Evolutionary conservation across 257 asterid species (phyloP).

Genomic region (Plectranthus barbatus): DNA sequence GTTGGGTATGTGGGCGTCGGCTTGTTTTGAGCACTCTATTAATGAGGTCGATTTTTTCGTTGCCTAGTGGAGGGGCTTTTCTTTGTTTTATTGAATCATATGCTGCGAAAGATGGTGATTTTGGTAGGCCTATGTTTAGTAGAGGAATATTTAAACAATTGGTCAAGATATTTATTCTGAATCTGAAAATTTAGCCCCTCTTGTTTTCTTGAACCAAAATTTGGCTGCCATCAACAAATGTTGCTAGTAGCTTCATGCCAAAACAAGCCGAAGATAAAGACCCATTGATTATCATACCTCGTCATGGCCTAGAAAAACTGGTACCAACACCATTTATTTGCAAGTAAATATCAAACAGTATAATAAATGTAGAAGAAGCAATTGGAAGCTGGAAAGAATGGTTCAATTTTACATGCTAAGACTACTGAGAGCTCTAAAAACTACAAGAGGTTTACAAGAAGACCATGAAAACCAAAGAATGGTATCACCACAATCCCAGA

Average conservation of each 20-base stretch:
- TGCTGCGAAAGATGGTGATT: neutral
- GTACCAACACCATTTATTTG: neutral
- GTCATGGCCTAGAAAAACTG: neutral
- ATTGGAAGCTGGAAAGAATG: neutral
- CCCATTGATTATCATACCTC: neutral
- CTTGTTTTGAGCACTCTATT: slow-evolving; percentile 25
- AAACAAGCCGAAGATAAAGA: neutral
- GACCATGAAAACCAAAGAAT: neutral
- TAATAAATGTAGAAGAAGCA: slow-evolving; percentile 7
- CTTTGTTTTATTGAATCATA: neutral
- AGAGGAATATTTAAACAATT: neutral
- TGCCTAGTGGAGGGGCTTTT: slow-evolving; percentile 5
- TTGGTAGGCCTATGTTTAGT: neutral
- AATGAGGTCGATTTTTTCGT: slow-evolving; percentile 6
- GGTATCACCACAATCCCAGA: neutral
- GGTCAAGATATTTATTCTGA: neutral
- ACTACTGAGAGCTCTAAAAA: too few species aligned
- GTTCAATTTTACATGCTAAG: slow-evolving; percentile 1
- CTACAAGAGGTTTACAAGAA: neutral
- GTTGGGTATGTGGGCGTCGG: slow-evolving; percentile 32
- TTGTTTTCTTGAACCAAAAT: neutral
- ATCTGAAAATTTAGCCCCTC: slow-evolving; percentile 4
- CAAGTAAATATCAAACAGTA: neutral
- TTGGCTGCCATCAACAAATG: neutral
- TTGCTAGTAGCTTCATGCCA: neutral